Base-by-base conservation (phyloP, 2,329 filamentous ascomycete species). In the Raffaelea deltoideospora region DNA sequence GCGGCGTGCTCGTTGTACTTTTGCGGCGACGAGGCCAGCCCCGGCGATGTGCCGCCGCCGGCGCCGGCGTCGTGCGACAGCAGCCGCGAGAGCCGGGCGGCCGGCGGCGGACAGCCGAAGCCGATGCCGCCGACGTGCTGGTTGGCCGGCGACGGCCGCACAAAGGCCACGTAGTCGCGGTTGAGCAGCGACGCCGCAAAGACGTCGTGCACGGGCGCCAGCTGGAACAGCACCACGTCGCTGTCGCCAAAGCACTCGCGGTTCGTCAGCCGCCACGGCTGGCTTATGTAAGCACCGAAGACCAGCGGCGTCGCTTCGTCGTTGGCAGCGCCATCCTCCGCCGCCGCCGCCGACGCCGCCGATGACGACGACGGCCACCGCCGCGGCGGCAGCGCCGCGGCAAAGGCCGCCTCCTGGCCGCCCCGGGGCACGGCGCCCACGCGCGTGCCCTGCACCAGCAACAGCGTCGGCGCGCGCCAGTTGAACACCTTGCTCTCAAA, bases 401-500 rank as follows among this genome's bases (percentile, higher is more conserved):
- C 61, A 59, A 79, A 80, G 0, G 59, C 52, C 3, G 61, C 56
- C 46, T 76, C 69, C 33, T 67, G 65, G 0, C 71, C 67, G 13
- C 64, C 59, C 11, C 56, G 53, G 2, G 65, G 59, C 29, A 54
- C 50, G 17, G 68, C 58, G 3, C 61, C 53, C 7, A 85, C 60
- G 6, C 76, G 65, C 4, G 66, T 71, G 17, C 80, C 80, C 17
- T 71, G 70, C 2, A 85, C 73, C 2, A 86, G 64, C 10, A 86
- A 60, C 15, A 86, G 69, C 0, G 80, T 83, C 0, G 80, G 80
- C 0, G 79, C 79, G 30, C 71, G 65, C 79, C 80, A 86, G 51
- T 85, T 80, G 56, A 85, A 80, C 3, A 83, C 75, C 46, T 76
- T 77, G 17, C 75, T 69, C 50, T 84, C 76, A 43, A 85, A 84